Base-by-base conservation (phyloP, 805 yeast genomes). In the Candida sanyiensis region DNA sequence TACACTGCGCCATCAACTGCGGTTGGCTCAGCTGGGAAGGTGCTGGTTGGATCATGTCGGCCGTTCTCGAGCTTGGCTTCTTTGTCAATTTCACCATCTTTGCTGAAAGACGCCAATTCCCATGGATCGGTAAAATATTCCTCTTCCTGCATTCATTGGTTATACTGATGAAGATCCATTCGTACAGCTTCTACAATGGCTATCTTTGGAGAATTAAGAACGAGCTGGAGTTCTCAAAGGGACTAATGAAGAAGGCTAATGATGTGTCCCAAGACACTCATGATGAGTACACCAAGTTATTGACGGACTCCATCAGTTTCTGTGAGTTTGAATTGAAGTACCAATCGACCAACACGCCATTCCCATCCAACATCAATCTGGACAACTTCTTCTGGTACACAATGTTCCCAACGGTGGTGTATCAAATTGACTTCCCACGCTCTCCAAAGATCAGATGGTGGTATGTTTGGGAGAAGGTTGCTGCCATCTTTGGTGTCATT, bases 91-190 rank as follows among this genome's bases (percentile, higher is more conserved):
- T 76, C 64, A 54, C 80, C 30, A 60, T 66, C 46, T 67, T 76
- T 52, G 76, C 93, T 4, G 75, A 80, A 31, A 56, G 56, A 34
- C 59, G 65, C 56, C 64, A 70, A 28, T 83, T 73, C 51, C 87
- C 94, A 10, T 93, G 98, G 98, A 83, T 89, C 35, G 95, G 87
- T 2, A 79, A 80, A 54, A 31, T 89, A 30, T 93, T 86, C 52
- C 62, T 93, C 45, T 73, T 86, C 43, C 65, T 93, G 37, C 98
- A 93, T 57, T 76, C 88, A 9, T 66, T 87, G 35, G 97, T 93
- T 2, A 66, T 88, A 47, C 57, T 94, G 50, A 93, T 93, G 99
- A 93, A 93, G 58, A 82, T 83, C 77, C 97, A 93, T 59, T 88
- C 97, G 2, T 93, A 80, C 57, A 86, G 86, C 2, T 88, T 84